These are phyloP conservation scores for Cryphonectria naterciae DNA, from an alignment of 2,329 filamentous ascomycete genomes.

Conservation along the genomic window DNA sequence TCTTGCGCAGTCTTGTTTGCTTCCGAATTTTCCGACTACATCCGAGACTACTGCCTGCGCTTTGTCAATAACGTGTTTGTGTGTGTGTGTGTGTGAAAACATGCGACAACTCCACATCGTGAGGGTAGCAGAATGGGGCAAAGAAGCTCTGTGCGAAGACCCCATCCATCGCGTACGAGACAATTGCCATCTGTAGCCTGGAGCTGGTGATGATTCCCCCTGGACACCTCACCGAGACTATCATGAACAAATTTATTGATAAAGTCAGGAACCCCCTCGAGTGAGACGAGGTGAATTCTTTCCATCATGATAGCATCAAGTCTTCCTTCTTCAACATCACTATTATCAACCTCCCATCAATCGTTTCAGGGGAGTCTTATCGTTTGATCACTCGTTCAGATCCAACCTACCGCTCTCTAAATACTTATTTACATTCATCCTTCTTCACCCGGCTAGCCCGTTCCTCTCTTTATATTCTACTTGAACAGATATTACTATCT, in stretches of 20 bases:
- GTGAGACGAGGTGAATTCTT: neutral
- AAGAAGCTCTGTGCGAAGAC: constrained; percentile 12
- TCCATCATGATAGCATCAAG: neutral
- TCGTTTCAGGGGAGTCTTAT: neutral
- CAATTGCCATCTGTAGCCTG: neutral
- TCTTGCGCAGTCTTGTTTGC: neutral
- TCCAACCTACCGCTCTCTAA: neutral
- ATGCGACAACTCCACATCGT: constrained; percentile 3
- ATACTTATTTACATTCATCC: neutral
- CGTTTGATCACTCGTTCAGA: neutral
- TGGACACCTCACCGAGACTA: neutral
- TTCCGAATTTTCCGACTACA: neutral
- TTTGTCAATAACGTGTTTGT: neutral
- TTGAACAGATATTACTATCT: neutral
- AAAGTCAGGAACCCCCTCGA: neutral
- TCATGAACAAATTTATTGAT: neutral
- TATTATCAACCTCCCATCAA: neutral
- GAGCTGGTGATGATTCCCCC: neutral
- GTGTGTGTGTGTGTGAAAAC: neutral
- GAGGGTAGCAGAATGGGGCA: neutral
- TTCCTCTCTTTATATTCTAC: neutral
- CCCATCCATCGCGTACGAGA: neutral
- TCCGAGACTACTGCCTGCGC: neutral
- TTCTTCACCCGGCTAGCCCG: neutral
- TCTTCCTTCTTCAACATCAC: neutral